A percentile compares a stretch with the other conserved stretches of the same genome.
Evolutionary conservation across 2,329 filamentous ascomycete genomes (phyloP).

Genomic region (Xylariaceae sp.): DNA sequence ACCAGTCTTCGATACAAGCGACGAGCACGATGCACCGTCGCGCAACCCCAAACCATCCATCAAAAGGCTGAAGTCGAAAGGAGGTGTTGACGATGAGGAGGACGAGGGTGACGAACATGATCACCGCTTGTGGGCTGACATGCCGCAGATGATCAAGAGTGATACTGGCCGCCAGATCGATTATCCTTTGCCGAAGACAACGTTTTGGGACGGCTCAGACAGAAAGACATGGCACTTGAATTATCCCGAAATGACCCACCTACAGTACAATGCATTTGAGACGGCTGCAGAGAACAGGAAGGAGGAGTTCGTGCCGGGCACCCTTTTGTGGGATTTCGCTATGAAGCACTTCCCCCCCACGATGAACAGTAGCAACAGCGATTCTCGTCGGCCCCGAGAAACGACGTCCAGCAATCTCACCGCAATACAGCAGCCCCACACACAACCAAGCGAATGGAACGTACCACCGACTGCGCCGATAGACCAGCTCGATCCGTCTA

Average conservation of each 20-base stretch:
- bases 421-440: conserved; percentile 23
- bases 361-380: conserved; percentile 19
- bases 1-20: conserved; percentile 49
- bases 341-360: conserved; percentile 58
- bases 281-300: conserved; percentile 48
- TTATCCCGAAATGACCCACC: conserved; percentile 63
- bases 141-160: conserved; percentile 49
- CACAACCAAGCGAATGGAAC: conserved; percentile 29
- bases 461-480: conserved; percentile 23
- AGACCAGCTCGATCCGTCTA: conserved; percentile 16
- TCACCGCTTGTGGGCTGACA: conserved; percentile 44
- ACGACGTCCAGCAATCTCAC: conserved; percentile 21
- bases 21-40: conserved; percentile 43
- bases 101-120: conserved; percentile 43
- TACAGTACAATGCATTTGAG: conserved; percentile 55
- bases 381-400: conserved; percentile 10
- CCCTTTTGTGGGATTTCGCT: conserved; percentile 54
- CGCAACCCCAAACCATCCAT: conserved; percentile 45
- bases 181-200: conserved; percentile 52
- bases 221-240: conserved; percentile 56
- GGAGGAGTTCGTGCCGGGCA: conserved; percentile 54
- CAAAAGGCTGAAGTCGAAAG: conserved; percentile 55
- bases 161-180: conserved; percentile 58
- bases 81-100: conserved; percentile 37
- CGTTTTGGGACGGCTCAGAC: conserved; percentile 57